Evolutionary conservation across 352 stramenopile species (phyloP).

Genomic region (Pythium vanterpoolii): DNA sequence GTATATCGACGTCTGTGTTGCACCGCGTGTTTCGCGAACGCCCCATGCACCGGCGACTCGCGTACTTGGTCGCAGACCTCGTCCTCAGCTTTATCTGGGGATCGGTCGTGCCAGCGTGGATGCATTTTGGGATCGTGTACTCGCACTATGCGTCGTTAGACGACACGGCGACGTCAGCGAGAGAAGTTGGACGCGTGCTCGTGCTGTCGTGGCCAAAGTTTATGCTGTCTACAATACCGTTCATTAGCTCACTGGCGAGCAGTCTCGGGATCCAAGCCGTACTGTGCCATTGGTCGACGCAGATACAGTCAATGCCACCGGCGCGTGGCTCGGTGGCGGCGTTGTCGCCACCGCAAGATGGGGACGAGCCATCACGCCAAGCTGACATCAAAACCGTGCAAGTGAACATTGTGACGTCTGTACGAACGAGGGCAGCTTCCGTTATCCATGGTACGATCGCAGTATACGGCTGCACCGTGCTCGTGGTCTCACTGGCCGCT

Average conservation of each 20-base stretch:
- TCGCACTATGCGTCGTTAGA: neutral
- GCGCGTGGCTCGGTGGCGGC: too few species aligned
- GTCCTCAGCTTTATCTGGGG: slow-evolving; percentile 28
- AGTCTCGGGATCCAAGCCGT: slow-evolving; percentile 14
- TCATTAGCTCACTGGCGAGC: slow-evolving; percentile 9
- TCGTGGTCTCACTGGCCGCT: neutral
- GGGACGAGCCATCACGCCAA: neutral
- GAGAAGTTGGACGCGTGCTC: slow-evolving; percentile 23
- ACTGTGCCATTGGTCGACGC: neutral
- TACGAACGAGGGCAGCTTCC: neutral
- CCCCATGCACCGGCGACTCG: slow-evolving; percentile 1
- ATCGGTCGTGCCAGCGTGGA: slow-evolving; percentile 17
- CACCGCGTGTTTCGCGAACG: neutral
- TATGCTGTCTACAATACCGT: slow-evolving; percentile 21
- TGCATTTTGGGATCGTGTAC: slow-evolving; percentile 16
- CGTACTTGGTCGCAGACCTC: slow-evolving; percentile 21
- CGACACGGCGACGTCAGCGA: slow-evolving; percentile 6
- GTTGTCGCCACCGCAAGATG: too few species aligned
- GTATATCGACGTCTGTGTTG: neutral
- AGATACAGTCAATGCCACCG: neutral
- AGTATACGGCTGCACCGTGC: neutral
- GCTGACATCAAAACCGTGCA: neutral
- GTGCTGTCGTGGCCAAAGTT: slow-evolving; percentile 20
- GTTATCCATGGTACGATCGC: neutral
- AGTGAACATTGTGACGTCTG: neutral